phyloP scores from a whole-genome alignment of 805 yeast species.

The Metschnikowia henanensis region DNA sequence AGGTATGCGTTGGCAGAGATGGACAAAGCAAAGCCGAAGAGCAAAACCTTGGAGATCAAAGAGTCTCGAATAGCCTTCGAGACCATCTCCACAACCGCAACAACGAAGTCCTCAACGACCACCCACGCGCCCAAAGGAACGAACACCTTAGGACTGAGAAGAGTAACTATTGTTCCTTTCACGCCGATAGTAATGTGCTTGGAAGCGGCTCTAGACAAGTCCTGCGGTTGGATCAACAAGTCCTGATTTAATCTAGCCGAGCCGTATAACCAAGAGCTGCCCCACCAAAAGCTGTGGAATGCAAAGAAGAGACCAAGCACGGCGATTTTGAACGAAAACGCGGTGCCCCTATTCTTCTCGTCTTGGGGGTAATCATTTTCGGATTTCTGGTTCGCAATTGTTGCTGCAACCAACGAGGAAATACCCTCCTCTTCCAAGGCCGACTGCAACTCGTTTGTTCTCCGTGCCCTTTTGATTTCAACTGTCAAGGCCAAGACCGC shows the following conservation, averaged over 20 bases:
- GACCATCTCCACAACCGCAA: slow-evolving; percentile 51
- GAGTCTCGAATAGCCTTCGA: slow-evolving; percentile 77
- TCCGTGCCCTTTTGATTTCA: slow-evolving; percentile 83
- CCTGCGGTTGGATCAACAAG: slow-evolving; percentile 18
- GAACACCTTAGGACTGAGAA: slow-evolving; percentile 57
- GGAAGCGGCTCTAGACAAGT: slow-evolving; percentile 42
- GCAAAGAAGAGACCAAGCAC: slow-evolving; percentile 59
- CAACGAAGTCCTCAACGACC: slow-evolving; percentile 60
- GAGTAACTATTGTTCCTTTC: slow-evolving; percentile 55
- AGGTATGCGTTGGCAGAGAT: slow-evolving; percentile 81
- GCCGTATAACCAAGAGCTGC: slow-evolving; percentile 65
- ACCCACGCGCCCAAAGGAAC: slow-evolving; percentile 56
- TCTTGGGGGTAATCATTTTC: slow-evolving; percentile 28
- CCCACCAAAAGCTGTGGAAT: slow-evolving; percentile 66
- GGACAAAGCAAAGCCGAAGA: slow-evolving; percentile 71
- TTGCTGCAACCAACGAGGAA: slow-evolving; percentile 64
- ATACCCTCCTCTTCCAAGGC: slow-evolving; percentile 94
- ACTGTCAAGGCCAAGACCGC: slow-evolving; percentile 85
- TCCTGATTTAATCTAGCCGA: slow-evolving; percentile 11
- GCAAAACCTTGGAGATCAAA: slow-evolving; percentile 72
- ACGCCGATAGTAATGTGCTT: slow-evolving; percentile 45
- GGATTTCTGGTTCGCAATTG: slow-evolving; percentile 53
- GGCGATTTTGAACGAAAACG: slow-evolving; percentile 59
- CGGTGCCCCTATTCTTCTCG: slow-evolving; percentile 29
- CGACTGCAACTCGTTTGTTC: slow-evolving; percentile 71